Evolutionary conservation across 129 eudicot genomes (phyloP), one percentile per base, ranked within the genome.

Genomic region (Dittrichia graveolens): DNA sequence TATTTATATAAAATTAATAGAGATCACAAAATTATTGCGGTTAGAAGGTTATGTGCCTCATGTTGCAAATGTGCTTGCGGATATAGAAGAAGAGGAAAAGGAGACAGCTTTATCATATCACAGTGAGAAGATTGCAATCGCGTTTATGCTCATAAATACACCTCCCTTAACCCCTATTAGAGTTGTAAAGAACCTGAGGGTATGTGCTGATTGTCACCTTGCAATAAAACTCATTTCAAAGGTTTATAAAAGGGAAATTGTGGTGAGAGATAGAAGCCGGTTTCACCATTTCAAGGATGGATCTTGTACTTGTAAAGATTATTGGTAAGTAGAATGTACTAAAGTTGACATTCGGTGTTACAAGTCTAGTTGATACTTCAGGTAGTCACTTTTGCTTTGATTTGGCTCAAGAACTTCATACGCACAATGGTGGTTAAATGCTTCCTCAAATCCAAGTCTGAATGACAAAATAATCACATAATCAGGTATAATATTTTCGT

Each of bases 71-170:
- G 98, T 92, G 63, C 85, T 92, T 57, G 95, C 98, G 3, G 96
- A 92, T 57, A 89, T 92, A 43, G 90, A 92, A 83, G 96, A 92
- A 48, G 98, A 92, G 63, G 98, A 92, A 75, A 92, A 92, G 85
- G 98, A 92, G 84, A 87, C 88, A 46, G 98, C 96, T 71, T 69
- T 92, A 72, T 67, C 87, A 45, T 89, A 89, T 84, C 98, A 89
- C 4, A 92, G 96, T 68, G 98, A 92, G 77, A 92, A 92, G 87
- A 92, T 92, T 76, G 98, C 98, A n/a, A 78, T 92, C 5, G 96
- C 98, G 13, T 92, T 92, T 76, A 86, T 83, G 91, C 81, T 92
- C 54, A 92, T 89, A 44, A 92, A 76, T 56, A 86, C 96, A 3
- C 81, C 89, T 35, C 78, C 83, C 2, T 78, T 86, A 39, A 67